Evolutionary conservation across 2,329 filamentous ascomycete species (phyloP), one percentile per base, ranked within the genome.

Genomic region (Teratosphaeria zuluensis): DNA sequence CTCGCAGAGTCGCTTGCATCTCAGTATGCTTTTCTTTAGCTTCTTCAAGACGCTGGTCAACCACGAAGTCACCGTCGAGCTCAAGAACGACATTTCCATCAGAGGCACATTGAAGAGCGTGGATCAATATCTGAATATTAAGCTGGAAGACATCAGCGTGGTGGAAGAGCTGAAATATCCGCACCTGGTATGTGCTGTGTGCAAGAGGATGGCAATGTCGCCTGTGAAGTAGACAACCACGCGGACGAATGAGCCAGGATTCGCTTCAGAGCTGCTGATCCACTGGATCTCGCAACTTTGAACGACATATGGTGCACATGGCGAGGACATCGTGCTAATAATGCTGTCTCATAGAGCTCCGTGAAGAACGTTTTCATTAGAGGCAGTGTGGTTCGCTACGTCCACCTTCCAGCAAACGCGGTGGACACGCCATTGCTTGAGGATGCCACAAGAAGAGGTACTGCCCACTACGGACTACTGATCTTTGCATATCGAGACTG

Each of bases 71-170:
- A 97, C 92, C 53, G 91, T 99, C 73, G 94, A 99, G 80, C 89
- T 99, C 74, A 99, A 99, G 79, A 99, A 99, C 75, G 94, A 99
- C 77, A 95, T 99, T 68, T 91, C 92, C 73, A 95, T 99, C 74
- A 89, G 90, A 69, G 94, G 94, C 65, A 95, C 87, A 38, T 82
- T 99, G 66, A 99, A 97, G 81, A 95, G 89, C 71, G 92, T 99
- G 66, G 94, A 99, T 74, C 94, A 97, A 79, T 99, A 95, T 77
- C 84, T 99, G 71, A 99, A 99, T 78, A 96, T 99, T 78, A 97
- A 97, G 80, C 84, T 99, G 55, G 94, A 99, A 71, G 90, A 96
- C 71, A 95, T 97, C 62, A 83, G 86, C 63, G 92, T 97, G 33
- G 83, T 96, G 30, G 92, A 99, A 66, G 90, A 97, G 77, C 78